A percentile compares a stretch with the other conserved stretches of the same genome.
phyloP scores from a whole-genome alignment of 2,329 filamentous ascomycete genomes.

The Trichoderma gracile region DNA sequence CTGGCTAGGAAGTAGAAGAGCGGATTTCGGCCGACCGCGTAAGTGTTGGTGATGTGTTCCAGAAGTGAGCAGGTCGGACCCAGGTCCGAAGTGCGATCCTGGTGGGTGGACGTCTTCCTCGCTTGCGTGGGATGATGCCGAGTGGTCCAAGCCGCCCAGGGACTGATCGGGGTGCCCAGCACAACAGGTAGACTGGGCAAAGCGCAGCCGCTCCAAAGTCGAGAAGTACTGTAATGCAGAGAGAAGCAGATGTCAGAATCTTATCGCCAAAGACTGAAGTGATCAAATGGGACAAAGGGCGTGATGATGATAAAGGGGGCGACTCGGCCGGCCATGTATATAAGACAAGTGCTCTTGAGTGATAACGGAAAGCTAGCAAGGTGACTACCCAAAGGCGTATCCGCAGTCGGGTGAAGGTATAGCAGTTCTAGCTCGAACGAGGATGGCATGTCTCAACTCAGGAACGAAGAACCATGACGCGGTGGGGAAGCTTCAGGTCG shows the following conservation, averaged over 20 bases:
- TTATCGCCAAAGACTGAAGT: background rate
- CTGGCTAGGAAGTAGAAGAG: slow-evolving; percentile 26
- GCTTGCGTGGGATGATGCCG: slow-evolving; percentile 28
- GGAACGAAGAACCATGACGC: slow-evolving; percentile 37
- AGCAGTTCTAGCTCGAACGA: slow-evolving; percentile 30
- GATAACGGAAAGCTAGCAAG: slow-evolving; percentile 11
- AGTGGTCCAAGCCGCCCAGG: slow-evolving; percentile 31
- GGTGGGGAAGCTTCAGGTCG: slow-evolving; percentile 26
- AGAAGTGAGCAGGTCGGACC: background rate
- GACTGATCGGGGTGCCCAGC: slow-evolving; percentile 36
- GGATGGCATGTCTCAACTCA: slow-evolving; percentile 44
- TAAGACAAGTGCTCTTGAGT: slow-evolving; percentile 1
- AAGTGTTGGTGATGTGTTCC: slow-evolving; percentile 1
- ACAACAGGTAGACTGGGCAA: slow-evolving; percentile 52
- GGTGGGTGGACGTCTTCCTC: slow-evolving; percentile 16
- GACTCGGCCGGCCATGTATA: slow-evolving; percentile 16
- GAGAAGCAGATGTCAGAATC: slow-evolving; percentile 2
- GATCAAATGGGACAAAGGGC: slow-evolving; percentile 7
- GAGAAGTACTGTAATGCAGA: slow-evolving; percentile 64
- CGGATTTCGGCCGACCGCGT: slow-evolving; percentile 26
- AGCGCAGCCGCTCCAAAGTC: slow-evolving; percentile 67
- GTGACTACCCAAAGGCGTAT: slow-evolving; percentile 18
- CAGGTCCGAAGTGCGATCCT: background rate
- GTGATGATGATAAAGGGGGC: slow-evolving; percentile 10
- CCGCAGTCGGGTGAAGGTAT: slow-evolving; percentile 6